Evolutionary conservation across 805 yeast genomes (phyloP), one percentile per base, ranked within the genome.

Genomic region (Monosporozyma siamensis): DNA sequence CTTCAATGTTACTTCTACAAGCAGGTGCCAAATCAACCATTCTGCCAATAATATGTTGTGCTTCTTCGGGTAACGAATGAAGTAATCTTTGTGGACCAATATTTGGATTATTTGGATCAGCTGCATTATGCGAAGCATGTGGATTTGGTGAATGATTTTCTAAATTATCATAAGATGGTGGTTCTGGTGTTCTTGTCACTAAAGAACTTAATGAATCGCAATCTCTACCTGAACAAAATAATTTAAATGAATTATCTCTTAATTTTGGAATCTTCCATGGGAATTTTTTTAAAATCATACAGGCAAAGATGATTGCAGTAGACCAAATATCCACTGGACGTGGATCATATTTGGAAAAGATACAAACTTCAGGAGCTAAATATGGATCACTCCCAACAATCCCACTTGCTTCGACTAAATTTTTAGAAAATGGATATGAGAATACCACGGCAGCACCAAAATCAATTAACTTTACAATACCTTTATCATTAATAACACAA

Each of bases 241-340:
- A 61, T 63, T 83, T 85, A 66, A 88, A 89, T 47, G 92, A 80
- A 51, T 79, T 76, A 62, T 88, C 96, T 40, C 81, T 70, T 40
- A 78, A 63, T 55, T 85, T 82, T 7, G 97, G 96, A 6, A 86
- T 85, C 58, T 86, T 87, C 96, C 96, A 88, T 7, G 96, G 96
- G 65, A 88, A 88, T 65, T 87, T 83, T 58, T 86, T 82, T 60
- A 88, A 69, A 45, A 85, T 76, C 95, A 88, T 87, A 67, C 96
- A 88, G 51, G 95, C 85, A 63, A 83, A 84, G 39, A 88, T 84
- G 46, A 88, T 86, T 7, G 95, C 95, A 26, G 79, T 78, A 6
- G 95, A 84, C 97, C 97, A 88, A 37, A 88, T 77, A 66, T 88
- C 97, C 6, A 88, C 95, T 1, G 96, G 95, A 49, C 95, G 73